Conservation (phyloP, 768 basidiomycete species). For the Tylopilus balloui region DNA sequence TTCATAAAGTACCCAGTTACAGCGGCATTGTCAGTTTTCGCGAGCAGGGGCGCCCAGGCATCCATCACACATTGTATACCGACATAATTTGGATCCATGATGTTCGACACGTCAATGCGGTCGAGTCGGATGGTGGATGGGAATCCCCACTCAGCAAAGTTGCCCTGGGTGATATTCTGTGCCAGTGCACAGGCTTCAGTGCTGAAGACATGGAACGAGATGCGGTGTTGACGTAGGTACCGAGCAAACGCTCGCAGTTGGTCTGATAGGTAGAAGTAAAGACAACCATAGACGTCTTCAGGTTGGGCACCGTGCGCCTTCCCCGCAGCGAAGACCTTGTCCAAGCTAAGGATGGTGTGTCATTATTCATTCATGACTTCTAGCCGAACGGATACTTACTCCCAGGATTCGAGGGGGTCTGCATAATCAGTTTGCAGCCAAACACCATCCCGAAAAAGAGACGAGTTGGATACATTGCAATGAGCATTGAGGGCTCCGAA, state of each 20-base stretch:
- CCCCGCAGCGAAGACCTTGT: conserved; percentile 39
- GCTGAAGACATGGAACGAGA: conserved; percentile 33
- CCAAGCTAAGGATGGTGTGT: conserved; percentile 28
- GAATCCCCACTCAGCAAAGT: conserved; percentile 15
- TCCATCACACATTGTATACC: conserved; percentile 34
- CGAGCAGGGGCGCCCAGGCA: conserved; percentile 38
- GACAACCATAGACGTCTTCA: conserved; percentile 48
- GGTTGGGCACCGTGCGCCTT: conserved; percentile 34
- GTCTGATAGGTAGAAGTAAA: conserved; percentile 43
- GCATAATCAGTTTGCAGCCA: conserved; percentile 41
- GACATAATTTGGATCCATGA: conserved; percentile 40
- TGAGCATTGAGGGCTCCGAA: conserved; percentile 41
- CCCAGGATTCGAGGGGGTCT: conserved; percentile 49
- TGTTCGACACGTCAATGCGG: conserved; percentile 48
- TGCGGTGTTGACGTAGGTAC: conserved; percentile 32
- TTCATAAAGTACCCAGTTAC: conserved; percentile 48
- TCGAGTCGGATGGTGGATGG: conserved; percentile 34
- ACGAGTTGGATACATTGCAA: conserved; percentile 40
- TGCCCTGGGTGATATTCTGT: conserved; percentile 29
- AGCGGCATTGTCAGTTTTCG: conserved; percentile 26
- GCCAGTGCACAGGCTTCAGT: conserved; percentile 42
- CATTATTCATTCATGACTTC: background rate
- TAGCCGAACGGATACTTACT: conserved; percentile 30
- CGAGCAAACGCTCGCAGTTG: conserved; percentile 36
- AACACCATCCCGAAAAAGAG: conserved; percentile 43